Percentiles rank a stretch among this genome's conserved stretches.
These are phyloP conservation scores for Fraxinus albicans DNA, from an alignment of 305 asterid genomes.

Conservation along the genomic window DNA sequence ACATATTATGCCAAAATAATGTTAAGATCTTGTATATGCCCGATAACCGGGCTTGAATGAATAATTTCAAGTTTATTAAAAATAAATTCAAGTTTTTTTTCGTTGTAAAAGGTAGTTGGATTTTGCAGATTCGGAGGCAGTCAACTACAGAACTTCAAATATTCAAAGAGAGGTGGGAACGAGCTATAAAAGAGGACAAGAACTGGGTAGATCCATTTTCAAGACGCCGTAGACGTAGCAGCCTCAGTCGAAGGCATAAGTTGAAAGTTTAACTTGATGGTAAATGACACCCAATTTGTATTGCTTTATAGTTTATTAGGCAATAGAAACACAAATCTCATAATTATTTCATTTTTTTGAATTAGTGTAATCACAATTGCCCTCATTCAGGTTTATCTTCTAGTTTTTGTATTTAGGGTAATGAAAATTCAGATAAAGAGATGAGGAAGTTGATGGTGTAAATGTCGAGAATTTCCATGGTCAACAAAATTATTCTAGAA, in stretches of 20 bases:
- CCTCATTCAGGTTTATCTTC: neutral
- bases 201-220: constrained; percentile 75
- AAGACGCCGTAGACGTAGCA: constrained; percentile 30
- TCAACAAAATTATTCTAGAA: neutral
- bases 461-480: neutral
- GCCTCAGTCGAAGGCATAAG: constrained; percentile 8
- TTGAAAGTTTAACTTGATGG: constrained; percentile 23
- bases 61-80: neutral
- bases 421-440: neutral
- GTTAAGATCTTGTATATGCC: neutral
- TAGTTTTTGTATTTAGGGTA: neutral
- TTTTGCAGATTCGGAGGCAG: constrained; percentile 70
- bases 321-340: constrained; percentile 1
- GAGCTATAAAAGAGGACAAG: constrained; percentile 62
- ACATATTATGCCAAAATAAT: neutral
- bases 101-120: neutral
- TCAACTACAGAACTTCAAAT: constrained; percentile 62
- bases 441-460: neutral
- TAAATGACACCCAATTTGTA: neutral
- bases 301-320: neutral
- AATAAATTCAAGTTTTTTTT: neutral
- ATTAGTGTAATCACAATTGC: neutral
- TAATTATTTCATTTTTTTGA: constrained; percentile 18
- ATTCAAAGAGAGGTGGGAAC: constrained; percentile 78
- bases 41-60: neutral